Percentiles rank a stretch among this genome's conserved stretches.
Conservation (phyloP, 306 rosid genomes). For the Gastrolobium villosum region DNA sequence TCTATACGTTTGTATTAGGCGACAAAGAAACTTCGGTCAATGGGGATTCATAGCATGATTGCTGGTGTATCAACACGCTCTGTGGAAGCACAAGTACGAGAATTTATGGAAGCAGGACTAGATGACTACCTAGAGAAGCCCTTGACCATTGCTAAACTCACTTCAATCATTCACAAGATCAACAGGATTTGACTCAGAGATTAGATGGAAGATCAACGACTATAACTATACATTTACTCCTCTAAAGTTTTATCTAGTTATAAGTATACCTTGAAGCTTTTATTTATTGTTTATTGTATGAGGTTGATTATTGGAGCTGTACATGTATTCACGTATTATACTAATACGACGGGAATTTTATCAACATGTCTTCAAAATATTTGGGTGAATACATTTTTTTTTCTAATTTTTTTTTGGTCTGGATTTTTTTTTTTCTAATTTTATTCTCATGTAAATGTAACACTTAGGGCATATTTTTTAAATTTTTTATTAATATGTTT, state of each 20-base stretch:
- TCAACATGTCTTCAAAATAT: background rate
- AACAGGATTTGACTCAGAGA: background rate
- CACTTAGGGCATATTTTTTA: too few species aligned
- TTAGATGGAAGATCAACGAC: background rate
- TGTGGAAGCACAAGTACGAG: slow-evolving; percentile 38
- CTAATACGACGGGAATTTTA: background rate
- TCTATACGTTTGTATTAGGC: slow-evolving; percentile 51
- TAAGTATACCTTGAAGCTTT: background rate
- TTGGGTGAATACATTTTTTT: background rate
- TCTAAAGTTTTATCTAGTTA: background rate
- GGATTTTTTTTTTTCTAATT: background rate
- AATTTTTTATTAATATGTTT: too few species aligned
- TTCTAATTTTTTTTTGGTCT: background rate
- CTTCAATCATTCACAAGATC: slow-evolving; percentile 56
- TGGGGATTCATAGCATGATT: slow-evolving; percentile 71
- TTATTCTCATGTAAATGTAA: background rate
- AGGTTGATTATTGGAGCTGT: background rate
- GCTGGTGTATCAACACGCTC: slow-evolving; percentile 68
- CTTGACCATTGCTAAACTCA: slow-evolving; percentile 57
- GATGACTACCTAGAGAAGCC: slow-evolving; percentile 77
- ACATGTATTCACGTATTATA: background rate
- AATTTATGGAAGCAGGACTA: slow-evolving; percentile 74
- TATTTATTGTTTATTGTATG: background rate
- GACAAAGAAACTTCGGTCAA: slow-evolving; percentile 67
- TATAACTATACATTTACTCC: background rate